Evolutionary conservation across 1,284 basidiomycete species (phyloP).

Genomic region (Trametes hirsuta): DNA sequence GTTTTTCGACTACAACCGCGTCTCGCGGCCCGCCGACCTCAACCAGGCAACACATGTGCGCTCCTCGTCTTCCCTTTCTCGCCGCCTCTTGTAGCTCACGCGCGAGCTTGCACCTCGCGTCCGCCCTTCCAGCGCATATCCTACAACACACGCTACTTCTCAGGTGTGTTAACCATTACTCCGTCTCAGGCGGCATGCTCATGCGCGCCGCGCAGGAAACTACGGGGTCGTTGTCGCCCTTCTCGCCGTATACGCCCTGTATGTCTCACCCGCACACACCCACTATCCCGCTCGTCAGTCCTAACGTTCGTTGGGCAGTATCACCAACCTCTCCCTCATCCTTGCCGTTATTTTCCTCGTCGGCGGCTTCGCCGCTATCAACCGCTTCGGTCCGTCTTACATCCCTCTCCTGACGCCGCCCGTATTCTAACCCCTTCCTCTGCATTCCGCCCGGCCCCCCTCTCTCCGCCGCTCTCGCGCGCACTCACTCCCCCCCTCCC

Average conservation of each 20-base stretch:
- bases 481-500: conserved; percentile 36
- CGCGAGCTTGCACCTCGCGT: neutral
- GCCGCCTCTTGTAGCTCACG: conserved; percentile 1
- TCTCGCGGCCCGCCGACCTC: conserved; percentile 80
- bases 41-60: conserved; percentile 71
- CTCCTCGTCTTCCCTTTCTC: conserved; percentile 13
- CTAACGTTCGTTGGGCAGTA: conserved; percentile 32
- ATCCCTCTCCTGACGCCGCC: neutral
- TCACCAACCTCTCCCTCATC: conserved; percentile 84
- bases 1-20: conserved; percentile 88
- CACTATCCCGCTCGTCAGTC: neutral
- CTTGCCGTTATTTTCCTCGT: conserved; percentile 88
- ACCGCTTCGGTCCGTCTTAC: conserved; percentile 77
- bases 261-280: conserved; percentile 36
- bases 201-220: conserved; percentile 60
- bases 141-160: conserved; percentile 94
- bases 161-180: conserved; percentile 47
- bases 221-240: conserved; percentile 84
- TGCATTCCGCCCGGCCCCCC: neutral
- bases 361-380: conserved; percentile 90
- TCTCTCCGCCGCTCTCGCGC: conserved; percentile 60
- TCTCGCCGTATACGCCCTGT: conserved; percentile 91
- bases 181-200: neutral
- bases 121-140: conserved; percentile 72
- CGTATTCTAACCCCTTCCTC: neutral